Percentiles rank a stretch among this genome's conserved stretches.
phyloP scores from a whole-genome alignment of 495 filamentous ascomycete genomes.

The Penicillium turbatum region DNA sequence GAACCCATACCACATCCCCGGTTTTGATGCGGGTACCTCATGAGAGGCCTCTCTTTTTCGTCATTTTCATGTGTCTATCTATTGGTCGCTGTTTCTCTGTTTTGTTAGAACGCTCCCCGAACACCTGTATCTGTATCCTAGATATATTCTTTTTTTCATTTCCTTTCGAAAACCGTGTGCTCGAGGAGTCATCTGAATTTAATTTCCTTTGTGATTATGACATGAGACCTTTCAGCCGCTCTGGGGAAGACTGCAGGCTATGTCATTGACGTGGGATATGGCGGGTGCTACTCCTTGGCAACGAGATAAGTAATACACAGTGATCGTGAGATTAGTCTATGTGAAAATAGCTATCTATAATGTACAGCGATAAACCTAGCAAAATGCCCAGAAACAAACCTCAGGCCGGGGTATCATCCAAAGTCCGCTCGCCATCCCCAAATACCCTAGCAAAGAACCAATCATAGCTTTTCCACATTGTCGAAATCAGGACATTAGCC shows the following conservation, averaged over 20 bases:
- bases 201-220: slow-evolving; percentile 42
- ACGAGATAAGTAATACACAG: neutral
- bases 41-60: slow-evolving; percentile 23
- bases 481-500: slow-evolving; percentile 43
- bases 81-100: slow-evolving; percentile 35
- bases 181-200: slow-evolving; percentile 35
- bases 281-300: neutral
- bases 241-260: neutral
- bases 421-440: slow-evolving; percentile 85
- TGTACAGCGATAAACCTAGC: neutral
- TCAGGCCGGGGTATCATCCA: slow-evolving; percentile 24
- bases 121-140: slow-evolving; percentile 51
- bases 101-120: slow-evolving; percentile 45
- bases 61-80: slow-evolving; percentile 29
- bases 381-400: neutral
- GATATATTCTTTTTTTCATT: slow-evolving; percentile 42
- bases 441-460: slow-evolving; percentile 58
- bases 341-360: slow-evolving; percentile 1
- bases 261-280: neutral
- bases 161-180: slow-evolving; percentile 43
- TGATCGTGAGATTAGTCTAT: neutral
- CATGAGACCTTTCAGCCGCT: neutral
- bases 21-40: slow-evolving; percentile 22
- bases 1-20: slow-evolving; percentile 28
- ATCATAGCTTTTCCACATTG: slow-evolving; percentile 77